These are phyloP conservation scores for Trichoderma hamatum DNA, from an alignment of 2,329 filamentous ascomycete species.

Conservation along the genomic window DNA sequence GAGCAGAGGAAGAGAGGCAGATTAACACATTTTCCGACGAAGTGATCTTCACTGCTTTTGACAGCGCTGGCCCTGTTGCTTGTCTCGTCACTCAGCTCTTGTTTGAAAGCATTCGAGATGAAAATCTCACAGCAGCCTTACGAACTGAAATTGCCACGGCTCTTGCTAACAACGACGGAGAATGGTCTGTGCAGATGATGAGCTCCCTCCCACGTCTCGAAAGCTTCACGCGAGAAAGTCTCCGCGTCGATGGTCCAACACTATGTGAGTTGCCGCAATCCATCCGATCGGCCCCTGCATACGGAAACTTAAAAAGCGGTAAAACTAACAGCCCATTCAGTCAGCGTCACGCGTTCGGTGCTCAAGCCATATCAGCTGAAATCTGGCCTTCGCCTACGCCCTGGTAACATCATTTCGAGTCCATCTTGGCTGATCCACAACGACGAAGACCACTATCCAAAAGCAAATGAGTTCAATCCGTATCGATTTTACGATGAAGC, in stretches of 20 bases:
- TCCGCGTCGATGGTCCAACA: slow-evolving; percentile 24
- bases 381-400: background rate
- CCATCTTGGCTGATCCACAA: slow-evolving; percentile 24
- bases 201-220: slow-evolving; percentile 23
- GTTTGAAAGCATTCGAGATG: slow-evolving; percentile 13
- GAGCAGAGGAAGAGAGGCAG: slow-evolving; percentile 8
- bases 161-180: background rate
- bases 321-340: background rate
- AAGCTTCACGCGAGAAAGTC: slow-evolving; percentile 24
- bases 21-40: slow-evolving; percentile 21
- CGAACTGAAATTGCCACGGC: background rate
- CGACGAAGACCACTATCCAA: slow-evolving; percentile 24
- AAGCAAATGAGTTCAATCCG: slow-evolving; percentile 20
- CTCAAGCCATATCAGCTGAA: slow-evolving; percentile 19
- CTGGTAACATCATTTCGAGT: slow-evolving; percentile 14
- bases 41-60: slow-evolving; percentile 21
- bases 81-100: slow-evolving; percentile 20
- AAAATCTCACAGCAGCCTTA: background rate
- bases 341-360: slow-evolving; percentile 22
- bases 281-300: background rate
- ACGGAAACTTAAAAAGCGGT: background rate
- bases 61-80: slow-evolving; percentile 22
- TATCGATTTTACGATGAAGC: slow-evolving; percentile 24
- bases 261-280: slow-evolving; percentile 11
- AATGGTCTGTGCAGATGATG: slow-evolving; percentile 18